Base-by-base conservation (phyloP, 1,284 basidiomycete species). In the Melampsora abietis-canadensis region DNA sequence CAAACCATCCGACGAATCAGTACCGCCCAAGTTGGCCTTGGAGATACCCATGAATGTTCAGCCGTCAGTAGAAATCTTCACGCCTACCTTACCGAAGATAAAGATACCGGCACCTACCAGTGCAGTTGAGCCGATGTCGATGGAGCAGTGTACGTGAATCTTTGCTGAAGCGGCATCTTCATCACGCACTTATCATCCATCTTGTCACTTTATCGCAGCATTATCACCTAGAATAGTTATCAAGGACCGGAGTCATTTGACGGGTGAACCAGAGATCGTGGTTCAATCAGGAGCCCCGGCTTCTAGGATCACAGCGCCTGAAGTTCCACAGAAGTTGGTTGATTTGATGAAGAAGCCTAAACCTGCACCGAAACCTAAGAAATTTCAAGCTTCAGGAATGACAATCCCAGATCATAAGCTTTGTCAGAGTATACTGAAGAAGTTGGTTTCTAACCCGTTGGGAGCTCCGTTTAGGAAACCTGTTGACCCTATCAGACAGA, bases 351-450 rank as follows among this genome's bases (percentile, higher is more conserved):
- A 79, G 76, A 82, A 82, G 76, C 44, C 44, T 66, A 81, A 82
- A 75, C 78, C 82, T n/a, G 68, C 69, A 77, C 79, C 68, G 77
- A 81, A 70, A 80, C 79, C 88, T 1, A 87, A 87, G 6, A 91
- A 90, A 80, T 88, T 89, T 15, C 92, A 94, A 80, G 84, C 88
- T 2, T 86, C 86, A 47, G 94, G 94, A 61, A 91, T 98, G 90
- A 86, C 87, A 31, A 81, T 89, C 59, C 87, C 88, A 51, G 94
- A 97, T 81, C 81, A 92, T 76, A 88, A 88, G 67, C 90, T 90
- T 1, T 93, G 89, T 80, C 87, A 89, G 64, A 90, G 87, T 77
- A 88, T 89, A 7, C 83, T 97, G 78, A 90, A 90, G 85, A 95
- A 95, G 82, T 82, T 98, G 40, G 79, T 80, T 30, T 77, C 85